These are phyloP conservation scores for Nicotiana tomentosiformis DNA, from an alignment of 257 asterid genomes.

Conservation along the genomic window DNA sequence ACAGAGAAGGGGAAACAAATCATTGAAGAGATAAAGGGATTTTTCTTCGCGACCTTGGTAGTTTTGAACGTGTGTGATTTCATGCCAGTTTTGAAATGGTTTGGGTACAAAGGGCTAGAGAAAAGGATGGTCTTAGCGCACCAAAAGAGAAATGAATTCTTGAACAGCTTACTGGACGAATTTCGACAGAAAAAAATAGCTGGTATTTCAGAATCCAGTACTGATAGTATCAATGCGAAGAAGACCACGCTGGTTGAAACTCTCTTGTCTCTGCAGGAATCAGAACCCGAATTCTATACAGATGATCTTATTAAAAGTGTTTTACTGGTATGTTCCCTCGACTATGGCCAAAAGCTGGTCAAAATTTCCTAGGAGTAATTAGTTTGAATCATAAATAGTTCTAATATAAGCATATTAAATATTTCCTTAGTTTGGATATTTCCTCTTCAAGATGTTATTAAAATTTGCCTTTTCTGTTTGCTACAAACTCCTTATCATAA, in stretches of 20 bases:
- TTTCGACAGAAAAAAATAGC: background rate
- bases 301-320: conserved; percentile 24
- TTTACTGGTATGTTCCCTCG: conserved; percentile 17
- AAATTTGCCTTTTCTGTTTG: background rate
- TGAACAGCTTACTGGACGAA: conserved; percentile 8
- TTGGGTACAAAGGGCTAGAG: conserved; percentile 15
- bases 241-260: conserved; percentile 25
- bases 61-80: conserved; percentile 24
- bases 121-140: conserved; percentile 4
- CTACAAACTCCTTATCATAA: too few species aligned
- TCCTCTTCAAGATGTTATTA: too few species aligned
- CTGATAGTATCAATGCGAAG: background rate
- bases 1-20: conserved; percentile 23
- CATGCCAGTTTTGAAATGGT: conserved; percentile 22
- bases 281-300: conserved; percentile 25
- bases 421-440: too few species aligned
- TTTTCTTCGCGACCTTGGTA: conserved; percentile 10
- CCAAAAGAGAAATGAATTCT: conserved; percentile 13
- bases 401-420: too few species aligned
- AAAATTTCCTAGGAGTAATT: background rate
- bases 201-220: background rate
- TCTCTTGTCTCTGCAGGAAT: conserved; percentile 17
- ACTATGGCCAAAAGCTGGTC: background rate
- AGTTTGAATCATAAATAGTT: background rate
- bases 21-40: conserved; percentile 16